phyloP scores from a whole-genome alignment of 176 grass and related monocot species.

The Cenchrus americanus region DNA sequence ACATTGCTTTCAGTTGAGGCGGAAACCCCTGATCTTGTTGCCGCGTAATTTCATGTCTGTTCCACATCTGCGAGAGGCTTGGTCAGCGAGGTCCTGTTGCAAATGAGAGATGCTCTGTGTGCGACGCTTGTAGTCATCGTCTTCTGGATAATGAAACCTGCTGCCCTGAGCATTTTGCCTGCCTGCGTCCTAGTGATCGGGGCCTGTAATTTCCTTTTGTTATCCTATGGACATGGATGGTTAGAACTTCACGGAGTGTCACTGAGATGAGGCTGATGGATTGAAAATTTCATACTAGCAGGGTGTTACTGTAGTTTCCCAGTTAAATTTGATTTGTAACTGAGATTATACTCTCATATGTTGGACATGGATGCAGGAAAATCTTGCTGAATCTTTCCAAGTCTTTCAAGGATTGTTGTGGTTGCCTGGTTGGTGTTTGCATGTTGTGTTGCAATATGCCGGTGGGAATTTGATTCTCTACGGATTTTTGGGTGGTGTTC shows the following conservation, averaged over 20 bases:
- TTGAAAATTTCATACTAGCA: slow-evolving; percentile 30
- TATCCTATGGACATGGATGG: slow-evolving; percentile 29
- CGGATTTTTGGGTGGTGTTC: neutral
- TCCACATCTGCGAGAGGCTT: slow-evolving; percentile 27
- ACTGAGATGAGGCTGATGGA: slow-evolving; percentile 3
- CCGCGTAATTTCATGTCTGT: slow-evolving; percentile 36
- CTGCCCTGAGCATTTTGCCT: slow-evolving; percentile 30
- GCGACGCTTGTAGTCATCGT: slow-evolving; percentile 31
- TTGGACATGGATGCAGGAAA: slow-evolving; percentile 47
- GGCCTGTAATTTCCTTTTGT: slow-evolving; percentile 41
- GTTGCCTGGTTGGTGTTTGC: neutral
- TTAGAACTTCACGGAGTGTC: slow-evolving; percentile 29
- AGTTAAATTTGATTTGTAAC: slow-evolving; percentile 49
- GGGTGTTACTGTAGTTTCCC: slow-evolving; percentile 38
- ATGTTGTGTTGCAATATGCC: neutral
- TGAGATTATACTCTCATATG: slow-evolving; percentile 25
- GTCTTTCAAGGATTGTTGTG: neutral
- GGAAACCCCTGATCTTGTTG: slow-evolving; percentile 90
- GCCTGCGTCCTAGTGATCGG: slow-evolving; percentile 14
- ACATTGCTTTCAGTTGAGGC: slow-evolving; percentile 83
- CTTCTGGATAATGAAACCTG: slow-evolving; percentile 38
- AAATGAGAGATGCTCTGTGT: slow-evolving; percentile 34
- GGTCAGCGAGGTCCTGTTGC: slow-evolving; percentile 23
- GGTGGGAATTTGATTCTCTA: neutral
- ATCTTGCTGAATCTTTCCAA: slow-evolving; percentile 37